These are phyloP conservation scores for Crucibulum laeve DNA, from an alignment of 768 basidiomycete species.

Conservation along the genomic window DNA sequence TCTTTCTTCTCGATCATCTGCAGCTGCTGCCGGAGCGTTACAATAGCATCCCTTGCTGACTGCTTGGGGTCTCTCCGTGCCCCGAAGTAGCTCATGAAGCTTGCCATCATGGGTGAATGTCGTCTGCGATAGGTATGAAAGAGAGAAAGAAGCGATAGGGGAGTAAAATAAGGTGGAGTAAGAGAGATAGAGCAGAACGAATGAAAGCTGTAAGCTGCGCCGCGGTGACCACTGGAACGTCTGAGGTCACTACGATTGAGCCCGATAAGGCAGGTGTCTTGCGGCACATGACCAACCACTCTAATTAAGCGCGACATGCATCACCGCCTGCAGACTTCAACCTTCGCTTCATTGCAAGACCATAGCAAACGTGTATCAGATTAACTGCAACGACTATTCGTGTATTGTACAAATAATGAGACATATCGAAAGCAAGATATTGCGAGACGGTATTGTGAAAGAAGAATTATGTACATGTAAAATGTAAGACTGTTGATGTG, in stretches of 20 bases:
- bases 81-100: slow-evolving; percentile 87
- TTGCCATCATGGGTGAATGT: slow-evolving; percentile 55
- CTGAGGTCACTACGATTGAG: slow-evolving; percentile 19
- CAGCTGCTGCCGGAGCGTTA: slow-evolving; percentile 87
- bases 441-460: too few species aligned
- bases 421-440: too few species aligned
- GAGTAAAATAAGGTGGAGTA: slow-evolving; percentile 1
- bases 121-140: slow-evolving; percentile 2
- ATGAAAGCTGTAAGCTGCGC: too few species aligned
- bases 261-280: slow-evolving; percentile 30
- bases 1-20: slow-evolving; percentile 99
- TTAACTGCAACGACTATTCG: too few species aligned
- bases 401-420: too few species aligned
- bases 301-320: too few species aligned
- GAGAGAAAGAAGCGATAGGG: slow-evolving; percentile 8
- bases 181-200: neutral
- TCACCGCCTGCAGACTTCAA: neutral
- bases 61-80: slow-evolving; percentile 80
- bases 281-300: slow-evolving; percentile 3
- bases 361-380: too few species aligned
- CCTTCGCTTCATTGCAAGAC: too few species aligned
- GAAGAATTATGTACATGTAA: too few species aligned
- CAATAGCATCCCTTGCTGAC: slow-evolving; percentile 88
- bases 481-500: too few species aligned
- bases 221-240: too few species aligned